Conservation (phyloP, 1,284 basidiomycete species). For the Trametes polyzona region DNA sequence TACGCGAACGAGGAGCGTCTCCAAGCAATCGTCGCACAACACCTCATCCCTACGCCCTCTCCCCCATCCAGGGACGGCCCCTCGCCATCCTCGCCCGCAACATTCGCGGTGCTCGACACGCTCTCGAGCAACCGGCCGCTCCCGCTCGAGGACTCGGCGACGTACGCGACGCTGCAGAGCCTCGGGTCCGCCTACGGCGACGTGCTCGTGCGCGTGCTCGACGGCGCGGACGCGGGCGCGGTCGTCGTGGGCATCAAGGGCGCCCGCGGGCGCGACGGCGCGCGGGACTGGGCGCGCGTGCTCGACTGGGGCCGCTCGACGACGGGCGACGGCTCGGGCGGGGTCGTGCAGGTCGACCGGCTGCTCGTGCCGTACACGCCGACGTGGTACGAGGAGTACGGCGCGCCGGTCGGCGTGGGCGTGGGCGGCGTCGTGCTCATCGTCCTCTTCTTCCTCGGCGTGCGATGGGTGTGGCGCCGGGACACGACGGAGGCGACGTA, state of each 20-base stretch:
- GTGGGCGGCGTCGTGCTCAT: slow-evolving; percentile 60
- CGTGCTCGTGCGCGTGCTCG: slow-evolving; percentile 72
- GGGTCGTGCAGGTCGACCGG: slow-evolving; percentile 87
- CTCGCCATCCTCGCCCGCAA: neutral
- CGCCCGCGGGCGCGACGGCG: slow-evolving; percentile 76
- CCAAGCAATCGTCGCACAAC: slow-evolving; percentile 79
- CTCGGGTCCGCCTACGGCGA: slow-evolving; percentile 71
- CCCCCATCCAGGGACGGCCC: neutral
- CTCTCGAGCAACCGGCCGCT: slow-evolving; percentile 74
- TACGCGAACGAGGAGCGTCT: slow-evolving; percentile 66
- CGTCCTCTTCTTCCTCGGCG: slow-evolving; percentile 73
- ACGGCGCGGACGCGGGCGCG: slow-evolving; percentile 41
- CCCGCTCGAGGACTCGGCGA: slow-evolving; percentile 67
- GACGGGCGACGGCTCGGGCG: slow-evolving; percentile 69
- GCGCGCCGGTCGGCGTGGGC: slow-evolving; percentile 63
- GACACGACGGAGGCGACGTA: slow-evolving; percentile 83
- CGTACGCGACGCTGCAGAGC: slow-evolving; percentile 70
- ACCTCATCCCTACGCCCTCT: slow-evolving; percentile 72
- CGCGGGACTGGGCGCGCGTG: slow-evolving; percentile 78
- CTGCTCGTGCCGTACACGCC: slow-evolving; percentile 88
- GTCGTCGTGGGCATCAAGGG: slow-evolving; percentile 86
- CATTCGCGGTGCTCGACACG: slow-evolving; percentile 37
- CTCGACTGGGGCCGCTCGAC: slow-evolving; percentile 84
- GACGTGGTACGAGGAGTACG: slow-evolving; percentile 77
- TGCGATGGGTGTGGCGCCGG: slow-evolving; percentile 64